Conservation (phyloP, 169 alveolate genomes). For the Plasmodium blacklocki region DNA sequence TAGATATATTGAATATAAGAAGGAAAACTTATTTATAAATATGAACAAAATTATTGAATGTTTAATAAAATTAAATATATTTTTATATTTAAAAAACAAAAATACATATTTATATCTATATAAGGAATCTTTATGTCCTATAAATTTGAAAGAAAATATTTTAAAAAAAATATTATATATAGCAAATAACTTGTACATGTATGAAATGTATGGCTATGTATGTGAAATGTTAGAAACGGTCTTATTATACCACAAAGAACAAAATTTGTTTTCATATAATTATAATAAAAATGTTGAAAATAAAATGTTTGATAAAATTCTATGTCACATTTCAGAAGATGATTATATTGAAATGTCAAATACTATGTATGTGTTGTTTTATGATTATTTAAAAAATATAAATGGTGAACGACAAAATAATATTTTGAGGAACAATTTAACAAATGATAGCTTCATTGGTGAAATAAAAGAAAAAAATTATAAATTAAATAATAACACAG, state of each 20-base stretch:
- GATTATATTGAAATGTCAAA: slow-evolving; percentile 74
- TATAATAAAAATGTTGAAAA: slow-evolving; percentile 59
- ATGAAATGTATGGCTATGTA: slow-evolving; percentile 32
- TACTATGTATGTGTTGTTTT: slow-evolving; percentile 38
- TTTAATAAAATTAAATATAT: slow-evolving; percentile 68
- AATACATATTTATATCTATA: slow-evolving; percentile 23
- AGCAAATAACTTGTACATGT: slow-evolving; percentile 66
- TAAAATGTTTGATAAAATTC: slow-evolving; percentile 42
- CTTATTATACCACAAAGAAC: not conserved
- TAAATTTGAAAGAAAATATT: slow-evolving; percentile 33
- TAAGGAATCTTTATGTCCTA: slow-evolving; percentile 31
- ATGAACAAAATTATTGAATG: slow-evolving; percentile 70
- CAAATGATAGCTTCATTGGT: slow-evolving; percentile 1
- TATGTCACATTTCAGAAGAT: slow-evolving; percentile 54
- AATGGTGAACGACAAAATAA: slow-evolving; percentile 16
- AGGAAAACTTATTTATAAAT: slow-evolving; percentile 42
- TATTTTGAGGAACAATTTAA: not conserved
- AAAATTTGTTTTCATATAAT: slow-evolving; percentile 52
- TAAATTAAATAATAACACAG: slow-evolving; percentile 1
- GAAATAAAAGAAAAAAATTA: slow-evolving; percentile 8
- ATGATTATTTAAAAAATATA: slow-evolving; percentile 46
- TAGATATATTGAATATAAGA: slow-evolving; percentile 6
- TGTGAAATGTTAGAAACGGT: slow-evolving; percentile 50
- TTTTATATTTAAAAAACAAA: slow-evolving; percentile 53
- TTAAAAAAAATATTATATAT: slow-evolving; percentile 61